phyloP scores from a whole-genome alignment of 2,329 filamentous ascomycete species.

The Geosmithia flava region DNA sequence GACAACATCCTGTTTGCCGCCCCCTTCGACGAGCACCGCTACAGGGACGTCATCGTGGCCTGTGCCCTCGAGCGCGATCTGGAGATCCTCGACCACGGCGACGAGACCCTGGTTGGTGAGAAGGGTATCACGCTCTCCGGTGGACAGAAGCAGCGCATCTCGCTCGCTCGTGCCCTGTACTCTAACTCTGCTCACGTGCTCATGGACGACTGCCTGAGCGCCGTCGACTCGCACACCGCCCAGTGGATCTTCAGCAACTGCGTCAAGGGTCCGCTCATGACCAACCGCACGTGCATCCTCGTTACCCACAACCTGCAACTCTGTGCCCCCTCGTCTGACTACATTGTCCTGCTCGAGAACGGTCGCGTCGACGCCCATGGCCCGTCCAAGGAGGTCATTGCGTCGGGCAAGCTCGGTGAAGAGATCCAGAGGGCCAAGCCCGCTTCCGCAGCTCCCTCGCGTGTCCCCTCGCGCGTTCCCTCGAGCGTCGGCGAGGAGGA shows the following conservation, averaged over 20 bases:
- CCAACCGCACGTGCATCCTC: conserved; percentile 77
- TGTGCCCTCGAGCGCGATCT: conserved; percentile 87
- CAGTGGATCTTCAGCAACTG: conserved; percentile 98
- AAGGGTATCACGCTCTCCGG: conserved; percentile 96
- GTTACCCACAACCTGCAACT: conserved; percentile 94
- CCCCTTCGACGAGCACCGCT: conserved; percentile 67
- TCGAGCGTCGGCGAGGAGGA: conserved; percentile 59
- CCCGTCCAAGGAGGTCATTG: conserved; percentile 63
- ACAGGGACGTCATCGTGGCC: conserved; percentile 77
- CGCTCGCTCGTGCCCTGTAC: conserved; percentile 65
- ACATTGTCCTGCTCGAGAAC: conserved; percentile 78
- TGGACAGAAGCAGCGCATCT: conserved; percentile 36
- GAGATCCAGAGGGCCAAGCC: conserved; percentile 65
- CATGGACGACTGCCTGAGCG: conserved; percentile 89
- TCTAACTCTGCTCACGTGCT: conserved; percentile 85
- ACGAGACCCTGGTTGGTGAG: conserved; percentile 88
- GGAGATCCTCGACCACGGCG: conserved; percentile 82
- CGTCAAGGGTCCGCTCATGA: conserved; percentile 81
- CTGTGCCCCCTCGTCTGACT: conserved; percentile 67
- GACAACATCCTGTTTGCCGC: conserved; percentile 92
- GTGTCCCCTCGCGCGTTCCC: conserved; percentile 63
- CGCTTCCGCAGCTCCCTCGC: conserved; percentile 57
- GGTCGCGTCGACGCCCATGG: conserved; percentile 70
- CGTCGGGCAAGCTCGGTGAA: conserved; percentile 79
- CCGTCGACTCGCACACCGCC: conserved; percentile 92